Evolutionary conservation across 192 early-diverging fungal species (phyloP), one percentile per base, ranked within the genome.

Genomic region (Rhizoclosmatium sp.): DNA sequence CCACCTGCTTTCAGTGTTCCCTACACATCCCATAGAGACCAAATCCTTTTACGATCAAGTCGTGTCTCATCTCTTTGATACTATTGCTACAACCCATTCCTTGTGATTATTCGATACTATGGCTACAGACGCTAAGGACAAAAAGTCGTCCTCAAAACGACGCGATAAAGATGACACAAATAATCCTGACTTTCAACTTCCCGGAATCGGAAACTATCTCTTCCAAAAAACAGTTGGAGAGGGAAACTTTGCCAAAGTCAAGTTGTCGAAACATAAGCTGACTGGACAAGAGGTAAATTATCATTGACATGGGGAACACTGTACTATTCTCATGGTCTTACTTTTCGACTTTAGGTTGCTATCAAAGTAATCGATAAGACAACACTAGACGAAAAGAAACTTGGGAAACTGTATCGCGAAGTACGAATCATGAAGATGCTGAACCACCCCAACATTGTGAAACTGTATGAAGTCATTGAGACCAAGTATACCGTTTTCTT

Each of bases 201-300:
- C 84, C 49, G 82, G 84, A 21, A 90, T 90, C 54, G 89, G 98
- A 4, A 95, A 95, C 69, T 99, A 99, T 87, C 82, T 95, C 14
- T 90, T 99, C 76, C 89, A 96, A 51, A 97, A 99, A 86, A 99
- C 97, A 40, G 89, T 99, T 3, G 98, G 98, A 62, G 98, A 99
- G 85, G 98, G 98, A 59, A 96, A 98, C 86, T 99, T 99, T 86
- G 98, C 95, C 71, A 98, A 98, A 85, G 98, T 99, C 73, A 99
- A 99, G 85, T 90, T 98, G 16, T 95, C 94, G 4, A 91, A 94
- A 79, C 95, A 99, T 71, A 85, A 86, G 59, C 39, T 90, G 49
- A 90, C 89, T 3, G 85, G 85, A 3, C 80, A 65, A 0, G 87
- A 88, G 84, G 89, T 90, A 65, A 59, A 31, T n/a, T 58, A 54